Evolutionary conservation across 768 basidiomycete genomes (phyloP).

Genomic region (Porpolomopsis calyptriformis): DNA sequence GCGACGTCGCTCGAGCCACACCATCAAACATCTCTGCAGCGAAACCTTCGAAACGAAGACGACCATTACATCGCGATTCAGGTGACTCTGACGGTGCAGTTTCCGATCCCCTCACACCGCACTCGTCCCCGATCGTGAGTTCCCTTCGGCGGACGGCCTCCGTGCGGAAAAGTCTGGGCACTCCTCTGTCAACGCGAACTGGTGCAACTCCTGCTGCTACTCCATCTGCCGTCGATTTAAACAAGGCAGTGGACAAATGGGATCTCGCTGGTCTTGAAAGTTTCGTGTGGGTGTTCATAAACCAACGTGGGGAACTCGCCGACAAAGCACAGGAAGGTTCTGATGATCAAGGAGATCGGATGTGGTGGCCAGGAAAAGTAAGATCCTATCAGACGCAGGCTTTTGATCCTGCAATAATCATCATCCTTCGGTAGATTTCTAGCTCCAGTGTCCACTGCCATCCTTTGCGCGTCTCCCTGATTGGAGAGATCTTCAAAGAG

Average conservation of each 20-base stretch:
- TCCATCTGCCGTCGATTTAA: neutral
- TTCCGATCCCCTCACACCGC: neutral
- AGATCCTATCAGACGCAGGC: slow-evolving; percentile 13
- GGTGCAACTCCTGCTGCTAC: neutral
- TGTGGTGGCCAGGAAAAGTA: slow-evolving; percentile 73
- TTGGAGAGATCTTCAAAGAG: slow-evolving; percentile 33
- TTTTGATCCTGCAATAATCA: slow-evolving; percentile 3
- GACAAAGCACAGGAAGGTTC: slow-evolving; percentile 17
- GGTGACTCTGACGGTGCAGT: neutral
- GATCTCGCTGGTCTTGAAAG: slow-evolving; percentile 22
- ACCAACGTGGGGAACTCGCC: slow-evolving; percentile 27
- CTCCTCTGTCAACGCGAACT: neutral
- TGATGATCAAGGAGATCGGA: slow-evolving; percentile 11
- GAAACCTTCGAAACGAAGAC: neutral
- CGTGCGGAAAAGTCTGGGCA: neutral
- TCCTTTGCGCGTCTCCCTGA: slow-evolving; percentile 19
- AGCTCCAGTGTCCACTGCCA: neutral
- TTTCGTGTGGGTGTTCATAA: slow-evolving; percentile 45
- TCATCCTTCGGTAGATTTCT: slow-evolving; percentile 12
- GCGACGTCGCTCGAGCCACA: neutral
- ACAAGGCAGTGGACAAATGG: slow-evolving; percentile 12
- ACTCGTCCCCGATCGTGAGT: neutral
- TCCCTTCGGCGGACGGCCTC: neutral
- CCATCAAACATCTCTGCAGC: neutral
- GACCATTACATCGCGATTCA: neutral